Base-by-base conservation (phyloP, 768 basidiomycete species). In the Rhodotorula kratochvilovae region DNA sequence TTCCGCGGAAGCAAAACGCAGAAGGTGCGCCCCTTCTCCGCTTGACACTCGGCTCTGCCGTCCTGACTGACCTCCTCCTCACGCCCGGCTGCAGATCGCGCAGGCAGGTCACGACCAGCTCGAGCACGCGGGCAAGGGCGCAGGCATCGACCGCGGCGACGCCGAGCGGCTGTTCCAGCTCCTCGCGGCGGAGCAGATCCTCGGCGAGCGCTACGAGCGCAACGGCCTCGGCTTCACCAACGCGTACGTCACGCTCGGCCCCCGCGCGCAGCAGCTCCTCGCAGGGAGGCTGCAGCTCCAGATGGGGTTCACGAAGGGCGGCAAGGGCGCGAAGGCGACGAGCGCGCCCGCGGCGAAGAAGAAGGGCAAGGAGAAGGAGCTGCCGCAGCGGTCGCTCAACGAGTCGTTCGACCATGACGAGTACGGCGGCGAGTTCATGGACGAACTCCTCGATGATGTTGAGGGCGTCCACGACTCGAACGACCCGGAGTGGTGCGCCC, bases 151-250 rank as follows among this genome's bases (percentile, higher is more conserved):
- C 4, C 81, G 82, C 10, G 85, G 85, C 48, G 83, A 89, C 54
- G 75, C 86, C 17, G 91, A 92, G 57, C 84, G 88, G 16, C 82
- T 91, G 69, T 83, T 92, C 75, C 84, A 84, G 73, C 83, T 83
- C 35, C 82, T 91, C 23, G 71, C 84, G 31, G 81, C 82, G 36
- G 80, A 85, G 66, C 83, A 86, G 11, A 82, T 85, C 27, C 79
- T 92, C 51, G 82, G 82, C 57, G 82, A 84, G 58, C 83, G 85
- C n/a, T 80, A 84, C 43, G 80, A 80, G 29, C 83, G 82, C 25
- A 83, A 84, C 69, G 68, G 66, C 1, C 78, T 77, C 23, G 82
- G 82, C 3, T 83, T 80, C 78, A 79, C 75, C 25, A 81, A 80
- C 61, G 77, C 81, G 7, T 83, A 83, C 76, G 61, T 83, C 64